Conservation (phyloP, 225 moss, liverwort and hornwort genomes). For the Bryoerythrophyllum caledonicum region DNA sequence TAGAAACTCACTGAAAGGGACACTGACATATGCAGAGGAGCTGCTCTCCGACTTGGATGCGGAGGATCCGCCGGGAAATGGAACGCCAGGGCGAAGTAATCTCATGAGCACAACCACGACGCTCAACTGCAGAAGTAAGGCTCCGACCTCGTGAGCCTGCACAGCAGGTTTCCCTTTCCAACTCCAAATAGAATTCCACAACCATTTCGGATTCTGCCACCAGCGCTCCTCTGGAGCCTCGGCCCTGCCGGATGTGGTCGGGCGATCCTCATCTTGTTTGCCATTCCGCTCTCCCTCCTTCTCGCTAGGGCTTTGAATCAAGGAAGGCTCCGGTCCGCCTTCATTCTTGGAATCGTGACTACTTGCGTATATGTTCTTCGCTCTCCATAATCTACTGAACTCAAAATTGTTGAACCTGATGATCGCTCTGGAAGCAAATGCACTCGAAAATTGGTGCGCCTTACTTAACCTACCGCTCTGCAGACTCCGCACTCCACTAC, state of each 20-base stretch:
- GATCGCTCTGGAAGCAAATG: constrained; percentile 31
- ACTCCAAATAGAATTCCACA: constrained; percentile 62
- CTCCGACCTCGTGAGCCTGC: constrained; percentile 87
- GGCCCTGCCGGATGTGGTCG: constrained; percentile 69
- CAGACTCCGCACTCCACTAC: constrained; percentile 23
- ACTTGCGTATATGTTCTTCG: constrained; percentile 39
- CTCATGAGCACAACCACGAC: constrained; percentile 93
- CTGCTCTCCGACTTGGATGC: constrained; percentile 53
- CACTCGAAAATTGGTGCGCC: constrained; percentile 14
- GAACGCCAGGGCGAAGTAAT: constrained; percentile 68
- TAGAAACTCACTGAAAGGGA: constrained; percentile 94
- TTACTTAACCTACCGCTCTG: constrained; percentile 22
- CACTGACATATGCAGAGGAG: constrained; percentile 75
- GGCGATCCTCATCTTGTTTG: constrained; percentile 54
- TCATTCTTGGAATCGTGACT: constrained; percentile 41
- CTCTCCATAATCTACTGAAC: constrained; percentile 34
- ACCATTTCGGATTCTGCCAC: constrained; percentile 81
- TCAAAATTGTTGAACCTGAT: constrained; percentile 30
- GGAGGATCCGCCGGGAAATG: constrained; percentile 66
- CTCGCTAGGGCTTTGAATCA: constrained; percentile 45
- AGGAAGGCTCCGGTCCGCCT: constrained; percentile 33
- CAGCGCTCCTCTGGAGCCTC: constrained; percentile 76
- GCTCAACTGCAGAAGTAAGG: constrained; percentile 89
- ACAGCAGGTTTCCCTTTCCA: constrained; percentile 67
- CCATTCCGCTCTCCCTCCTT: constrained; percentile 38